Percentiles rank a stretch among this genome's conserved stretches.
Conservation (phyloP, 495 filamentous ascomycete genomes). For the Ascodesmis nigricans region DNA sequence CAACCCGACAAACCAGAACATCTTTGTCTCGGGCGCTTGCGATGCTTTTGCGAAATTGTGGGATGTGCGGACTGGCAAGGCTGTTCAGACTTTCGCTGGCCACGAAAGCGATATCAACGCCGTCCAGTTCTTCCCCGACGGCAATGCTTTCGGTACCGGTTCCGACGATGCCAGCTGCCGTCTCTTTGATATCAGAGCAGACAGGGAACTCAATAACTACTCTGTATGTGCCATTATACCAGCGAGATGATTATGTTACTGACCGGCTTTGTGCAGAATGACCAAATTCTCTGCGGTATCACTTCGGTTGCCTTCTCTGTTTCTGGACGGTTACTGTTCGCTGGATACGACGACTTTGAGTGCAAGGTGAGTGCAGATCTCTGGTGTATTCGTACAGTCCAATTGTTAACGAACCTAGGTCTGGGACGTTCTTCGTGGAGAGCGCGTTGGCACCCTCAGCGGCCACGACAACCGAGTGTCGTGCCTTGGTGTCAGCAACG, state of each 20-base stretch:
- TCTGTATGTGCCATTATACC: slow-evolving; percentile 33
- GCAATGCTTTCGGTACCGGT: slow-evolving; percentile 93
- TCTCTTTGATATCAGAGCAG: slow-evolving; percentile 91
- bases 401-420: slow-evolving; percentile 41
- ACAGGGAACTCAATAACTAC: slow-evolving; percentile 89
- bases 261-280: slow-evolving; percentile 40
- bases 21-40: slow-evolving; percentile 95
- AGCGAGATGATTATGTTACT: background rate
- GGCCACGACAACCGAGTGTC: slow-evolving; percentile 98
- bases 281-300: slow-evolving; percentile 92
- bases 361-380: slow-evolving; percentile 61
- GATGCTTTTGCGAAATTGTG: slow-evolving; percentile 97
- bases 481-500: slow-evolving; percentile 94
- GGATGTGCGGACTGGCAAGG: slow-evolving; percentile 97
- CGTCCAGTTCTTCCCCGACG: slow-evolving; percentile 98
- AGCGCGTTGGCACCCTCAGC: slow-evolving; percentile 86
- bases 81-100: slow-evolving; percentile 92
- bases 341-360: slow-evolving; percentile 96
- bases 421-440: slow-evolving; percentile 90
- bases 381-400: background rate
- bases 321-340: slow-evolving; percentile 84
- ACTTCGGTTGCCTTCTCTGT: slow-evolving; percentile 97
- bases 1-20: slow-evolving; percentile 96
- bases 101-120: slow-evolving; percentile 99
- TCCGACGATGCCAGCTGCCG: slow-evolving; percentile 96